Base-by-base conservation (phyloP, 176 grass and related monocot genomes). In the Bonia amplexicaulis region DNA sequence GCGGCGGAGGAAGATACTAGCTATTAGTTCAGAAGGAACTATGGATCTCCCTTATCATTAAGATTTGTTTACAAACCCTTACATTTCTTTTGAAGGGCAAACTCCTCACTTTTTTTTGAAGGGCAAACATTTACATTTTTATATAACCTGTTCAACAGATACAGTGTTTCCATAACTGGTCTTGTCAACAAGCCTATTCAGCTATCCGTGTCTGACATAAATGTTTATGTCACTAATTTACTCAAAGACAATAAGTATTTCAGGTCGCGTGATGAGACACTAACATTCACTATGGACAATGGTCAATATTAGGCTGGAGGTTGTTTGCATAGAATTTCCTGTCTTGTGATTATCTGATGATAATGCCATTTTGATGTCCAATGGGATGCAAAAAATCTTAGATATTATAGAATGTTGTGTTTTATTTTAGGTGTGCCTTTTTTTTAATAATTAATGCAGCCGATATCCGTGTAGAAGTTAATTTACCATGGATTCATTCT, bases 181-280 rank as follows among this genome's bases (percentile, higher is more conserved):
- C 91, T 99, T 58, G 75, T 99, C 48, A 69, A 89, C 78, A 96
- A 89, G 77, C 64, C 70, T 47, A 86, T 99, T 81, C 78, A 96
- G 26, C 27, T 99, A 74, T 89, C 91, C 53, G 86, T 99, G 86
- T 71, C 79, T 74, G 93, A 99, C 68, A 99, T n/a, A n/a, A n/a
- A n/a, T n/a, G n/a, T n/a, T n/a, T n/a, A n/a, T n/a, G n/a, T n/a
- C n/a, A n/a, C n/a, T n/a, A n/a, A n/a, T n/a, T n/a, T n/a, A n/a
- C n/a, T n/a, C n/a, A n/a, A n/a, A n/a, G n/a, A n/a, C n/a, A n/a
- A n/a, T n/a, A n/a, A n/a, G n/a, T n/a, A n/a, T n/a, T n/a, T n/a
- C n/a, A n/a, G n/a, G n/a, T n/a, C n/a, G n/a, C n/a, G n/a, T n/a
- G n/a, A n/a, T n/a, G n/a, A n/a, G n/a, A n/a, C n/a, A n/a, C n/a